A percentile compares a stretch with the other conserved stretches of the same genome.
phyloP scores from a whole-genome alignment of 257 asterid genomes.

The Jacaranda copaia region DNA sequence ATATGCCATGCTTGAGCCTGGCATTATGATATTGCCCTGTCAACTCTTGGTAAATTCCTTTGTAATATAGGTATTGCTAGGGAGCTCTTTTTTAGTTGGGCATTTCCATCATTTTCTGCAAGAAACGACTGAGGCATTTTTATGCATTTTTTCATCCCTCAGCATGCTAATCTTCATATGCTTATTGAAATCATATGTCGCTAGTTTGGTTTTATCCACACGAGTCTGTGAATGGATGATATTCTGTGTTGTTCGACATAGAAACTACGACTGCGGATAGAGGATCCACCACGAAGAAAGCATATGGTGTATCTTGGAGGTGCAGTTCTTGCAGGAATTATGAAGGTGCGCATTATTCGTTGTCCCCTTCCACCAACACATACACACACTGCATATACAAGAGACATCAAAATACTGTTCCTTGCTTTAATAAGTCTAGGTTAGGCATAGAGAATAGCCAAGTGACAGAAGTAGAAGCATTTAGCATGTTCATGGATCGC shows the following conservation, averaged over 20 bases:
- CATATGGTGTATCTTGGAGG: slow-evolving; percentile 99
- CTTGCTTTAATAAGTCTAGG: not conserved
- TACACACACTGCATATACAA: slow-evolving; percentile 16
- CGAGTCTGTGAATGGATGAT: not conserved
- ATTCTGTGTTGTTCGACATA: slow-evolving; percentile 39
- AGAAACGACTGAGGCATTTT: no score
- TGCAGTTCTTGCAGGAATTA: slow-evolving; percentile 99
- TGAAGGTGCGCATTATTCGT: slow-evolving; percentile 69
- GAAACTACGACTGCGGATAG: slow-evolving; percentile 94
- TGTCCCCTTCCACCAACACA: slow-evolving; percentile 34
- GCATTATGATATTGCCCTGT: not conserved
- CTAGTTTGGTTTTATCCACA: no score
- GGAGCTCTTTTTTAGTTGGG: no score
- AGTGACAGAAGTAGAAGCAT: not conserved
- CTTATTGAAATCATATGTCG: no score
- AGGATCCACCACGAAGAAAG: slow-evolving; percentile 98
- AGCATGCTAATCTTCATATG: no score
- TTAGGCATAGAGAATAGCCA: slow-evolving; percentile 14
- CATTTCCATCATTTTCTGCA: no score
- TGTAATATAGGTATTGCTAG: no score
- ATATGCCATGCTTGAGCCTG: not conserved
- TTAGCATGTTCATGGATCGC: not conserved
- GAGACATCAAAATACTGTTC: slow-evolving; percentile 1
- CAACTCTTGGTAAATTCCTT: not conserved
- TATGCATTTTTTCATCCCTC: no score